phyloP scores from a whole-genome alignment of 176 grass and related monocot genomes.

The Juncus effusus region DNA sequence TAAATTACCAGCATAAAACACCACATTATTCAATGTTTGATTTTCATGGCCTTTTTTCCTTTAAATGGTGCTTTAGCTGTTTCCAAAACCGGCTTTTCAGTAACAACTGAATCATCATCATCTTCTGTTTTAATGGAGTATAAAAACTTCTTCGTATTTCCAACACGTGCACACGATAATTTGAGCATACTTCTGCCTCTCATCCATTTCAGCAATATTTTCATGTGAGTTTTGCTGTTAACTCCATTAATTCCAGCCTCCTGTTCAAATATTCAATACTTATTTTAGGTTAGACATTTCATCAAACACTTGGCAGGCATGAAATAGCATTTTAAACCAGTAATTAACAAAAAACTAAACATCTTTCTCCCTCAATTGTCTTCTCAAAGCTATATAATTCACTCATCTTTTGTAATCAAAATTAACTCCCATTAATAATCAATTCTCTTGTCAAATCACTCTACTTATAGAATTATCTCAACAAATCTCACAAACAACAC shows the following conservation, averaged over 20 bases:
- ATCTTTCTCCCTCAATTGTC: neutral
- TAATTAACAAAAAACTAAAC: too few species aligned
- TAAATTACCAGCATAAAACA: neutral
- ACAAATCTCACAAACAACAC: neutral
- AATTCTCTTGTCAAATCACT: neutral
- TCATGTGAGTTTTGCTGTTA: slow-evolving; percentile 86
- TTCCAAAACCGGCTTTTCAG: neutral
- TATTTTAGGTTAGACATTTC: neutral
- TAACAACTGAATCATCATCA: neutral
- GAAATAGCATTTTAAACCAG: neutral
- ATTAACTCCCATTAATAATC: too few species aligned
- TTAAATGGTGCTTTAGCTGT: neutral
- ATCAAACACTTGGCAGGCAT: slow-evolving; percentile 4
- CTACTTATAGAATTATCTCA: neutral
- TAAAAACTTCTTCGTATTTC: slow-evolving; percentile 50
- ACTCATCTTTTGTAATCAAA: neutral
- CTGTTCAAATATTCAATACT: slow-evolving; percentile 31
- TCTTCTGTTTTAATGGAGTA: slow-evolving; percentile 41
- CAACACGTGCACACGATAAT: slow-evolving; percentile 36
- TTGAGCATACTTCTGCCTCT: slow-evolving; percentile 50
- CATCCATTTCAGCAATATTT: slow-evolving; percentile 85
- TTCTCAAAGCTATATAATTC: neutral
- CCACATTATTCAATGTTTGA: slow-evolving; percentile 5
- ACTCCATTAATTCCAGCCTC: slow-evolving; percentile 46
- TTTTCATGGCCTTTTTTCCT: slow-evolving; percentile 11